Base-by-base conservation (phyloP, 192 early-diverging fungal species). In the Coemansia asiatica region DNA sequence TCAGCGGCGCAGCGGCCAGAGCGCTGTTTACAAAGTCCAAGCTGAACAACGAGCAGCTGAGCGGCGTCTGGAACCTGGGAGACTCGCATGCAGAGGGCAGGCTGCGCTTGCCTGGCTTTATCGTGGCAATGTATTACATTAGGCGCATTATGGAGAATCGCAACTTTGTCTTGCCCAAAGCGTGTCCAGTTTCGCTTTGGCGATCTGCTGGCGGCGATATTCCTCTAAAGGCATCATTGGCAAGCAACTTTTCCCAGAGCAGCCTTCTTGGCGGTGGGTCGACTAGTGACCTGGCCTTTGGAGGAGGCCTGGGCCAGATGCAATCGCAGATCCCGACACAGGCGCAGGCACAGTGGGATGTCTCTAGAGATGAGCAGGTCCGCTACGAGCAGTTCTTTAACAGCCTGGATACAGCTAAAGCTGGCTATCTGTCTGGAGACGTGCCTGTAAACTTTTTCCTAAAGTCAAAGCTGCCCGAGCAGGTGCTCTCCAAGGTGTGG, bases 61-160 rank as follows among this genome's bases (percentile, higher is more conserved):
- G 84, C 21, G 85, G 87, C 38, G 90, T 98, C 48, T 98, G 96
- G 95, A 53, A 62, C 57, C 72, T 98, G 65, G 92, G 90, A 5
- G 95, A 98, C 69, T 86, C 88, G 13, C 84, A 87, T 35, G 62
- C 76, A 1, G 75, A 87, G 21, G 91, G 91, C 48, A 85, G 87
- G 56, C 71, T 98, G 31, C 86, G 88, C 58, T 79, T 92, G 56
- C 79, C 86, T 9, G 93, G 95, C 70, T 98, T 98, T 73, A 85
- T 90, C 46, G 87, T 93, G 55, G 94, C 93, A 38, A 96, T 98
- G 94, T 86, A 88, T 67, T 90, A 92, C 63, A 89, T 98, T 58
- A 86, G 90, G 18, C 85, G 88, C 59, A 76, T 90, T 19, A 94
- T 93, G 87, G 86, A 90, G 56, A 90, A 90, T 29, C 84, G 83